These are phyloP conservation scores for Harringtonia aguacate DNA, from an alignment of 2,329 filamentous ascomycete species.

Conservation along the genomic window DNA sequence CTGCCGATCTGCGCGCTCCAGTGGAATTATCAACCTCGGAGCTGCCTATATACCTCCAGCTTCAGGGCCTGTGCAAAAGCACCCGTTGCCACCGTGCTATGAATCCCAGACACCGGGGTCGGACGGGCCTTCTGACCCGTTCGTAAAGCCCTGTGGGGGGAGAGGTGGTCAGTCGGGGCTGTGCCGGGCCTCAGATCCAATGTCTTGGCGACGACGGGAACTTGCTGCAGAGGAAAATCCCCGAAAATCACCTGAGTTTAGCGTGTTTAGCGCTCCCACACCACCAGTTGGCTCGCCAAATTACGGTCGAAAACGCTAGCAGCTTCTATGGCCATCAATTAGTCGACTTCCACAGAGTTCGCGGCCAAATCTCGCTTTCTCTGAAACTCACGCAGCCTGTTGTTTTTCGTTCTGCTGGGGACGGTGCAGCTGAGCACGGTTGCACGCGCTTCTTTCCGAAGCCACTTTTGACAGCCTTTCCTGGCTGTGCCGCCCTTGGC, in stretches of 20 bases:
- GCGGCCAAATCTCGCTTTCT: too few species aligned
- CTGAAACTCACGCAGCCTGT: background rate
- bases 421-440: too few species aligned
- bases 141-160: background rate
- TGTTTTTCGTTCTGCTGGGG: background rate
- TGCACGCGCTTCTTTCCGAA: too few species aligned
- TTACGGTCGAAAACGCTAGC: background rate
- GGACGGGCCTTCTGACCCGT: background rate
- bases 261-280: background rate
- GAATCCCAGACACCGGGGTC: background rate
- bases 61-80: too few species aligned
- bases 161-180: background rate
- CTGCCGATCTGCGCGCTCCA: too few species aligned
- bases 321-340: background rate
- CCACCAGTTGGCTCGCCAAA: background rate
- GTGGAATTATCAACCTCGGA: too few species aligned
- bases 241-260: constrained; percentile 3
- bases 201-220: background rate
- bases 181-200: background rate
- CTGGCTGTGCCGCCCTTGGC: too few species aligned
- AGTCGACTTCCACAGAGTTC: background rate
- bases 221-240: background rate
- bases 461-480: too few species aligned
- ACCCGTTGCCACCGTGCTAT: too few species aligned
- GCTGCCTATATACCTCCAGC: too few species aligned